A percentile compares a stretch with the other conserved stretches of the same genome.
These are phyloP conservation scores for Apiotrichum laibachii DNA, from an alignment of 1,284 basidiomycete species.

Conservation along the genomic window DNA sequence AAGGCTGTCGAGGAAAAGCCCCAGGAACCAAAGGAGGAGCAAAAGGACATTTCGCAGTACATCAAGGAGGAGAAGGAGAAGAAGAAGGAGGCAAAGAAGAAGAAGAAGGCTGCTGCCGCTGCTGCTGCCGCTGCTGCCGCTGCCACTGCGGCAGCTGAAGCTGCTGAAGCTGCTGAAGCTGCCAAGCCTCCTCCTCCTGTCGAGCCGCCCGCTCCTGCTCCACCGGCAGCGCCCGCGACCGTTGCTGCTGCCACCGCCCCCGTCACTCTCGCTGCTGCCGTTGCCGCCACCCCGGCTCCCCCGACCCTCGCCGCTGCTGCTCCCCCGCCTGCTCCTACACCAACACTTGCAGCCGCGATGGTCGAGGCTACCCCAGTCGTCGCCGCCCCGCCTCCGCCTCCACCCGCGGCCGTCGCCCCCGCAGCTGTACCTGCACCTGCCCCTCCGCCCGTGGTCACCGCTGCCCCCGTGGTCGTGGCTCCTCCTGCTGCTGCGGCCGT, in stretches of 20 bases:
- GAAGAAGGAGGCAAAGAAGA: slow-evolving; percentile 22
- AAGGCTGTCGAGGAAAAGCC: slow-evolving; percentile 8
- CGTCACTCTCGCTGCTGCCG: neutral
- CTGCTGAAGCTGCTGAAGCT: slow-evolving; percentile 10
- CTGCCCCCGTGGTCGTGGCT: slow-evolving; percentile 3
- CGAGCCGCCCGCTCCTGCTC: neutral
- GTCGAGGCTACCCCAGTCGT: neutral
- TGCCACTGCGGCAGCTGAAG: slow-evolving; percentile 6
- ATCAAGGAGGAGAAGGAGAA: slow-evolving; percentile 30
- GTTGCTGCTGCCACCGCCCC: neutral
- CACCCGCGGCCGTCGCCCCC: slow-evolving; percentile 11
- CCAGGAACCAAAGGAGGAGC: neutral
- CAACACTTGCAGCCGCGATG: slow-evolving; percentile 3
- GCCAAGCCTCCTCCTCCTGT: slow-evolving; percentile 12
- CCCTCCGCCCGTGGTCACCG: slow-evolving; percentile 11
- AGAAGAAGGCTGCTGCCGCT: slow-evolving; percentile 11
- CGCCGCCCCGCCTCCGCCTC: neutral
- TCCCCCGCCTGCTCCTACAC: slow-evolving; percentile 7
- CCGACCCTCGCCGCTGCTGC: slow-evolving; percentile 1
- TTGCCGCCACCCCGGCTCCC: neutral
- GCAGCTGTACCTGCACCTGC: slow-evolving; percentile 12
- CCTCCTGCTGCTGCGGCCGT: slow-evolving; percentile 5
- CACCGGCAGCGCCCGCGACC: slow-evolving; percentile 1
- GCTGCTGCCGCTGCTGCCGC: slow-evolving; percentile 10
- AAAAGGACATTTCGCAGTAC: slow-evolving; percentile 10